These are phyloP conservation scores for Globisporangium middletonii DNA, from an alignment of 352 stramenopile species.

Conservation along the genomic window DNA sequence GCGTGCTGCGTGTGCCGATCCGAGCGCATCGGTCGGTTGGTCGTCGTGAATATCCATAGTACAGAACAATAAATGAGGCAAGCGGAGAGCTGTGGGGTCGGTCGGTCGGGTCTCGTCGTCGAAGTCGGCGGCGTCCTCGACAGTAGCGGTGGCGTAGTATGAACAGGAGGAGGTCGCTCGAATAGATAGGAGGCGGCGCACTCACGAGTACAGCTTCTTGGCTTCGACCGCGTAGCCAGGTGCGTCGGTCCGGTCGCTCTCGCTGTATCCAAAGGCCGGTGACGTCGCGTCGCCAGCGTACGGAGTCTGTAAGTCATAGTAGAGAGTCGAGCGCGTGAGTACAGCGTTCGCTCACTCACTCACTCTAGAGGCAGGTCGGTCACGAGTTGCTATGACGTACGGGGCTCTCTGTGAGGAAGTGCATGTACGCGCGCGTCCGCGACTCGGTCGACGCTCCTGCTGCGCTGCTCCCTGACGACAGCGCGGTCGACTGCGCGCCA, in stretches of 20 bases:
- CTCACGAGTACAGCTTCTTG: constrained; percentile 73
- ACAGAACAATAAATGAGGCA: no score
- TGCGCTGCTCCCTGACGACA: neutral
- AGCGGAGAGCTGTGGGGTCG: no score
- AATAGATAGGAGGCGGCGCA: constrained; percentile 25
- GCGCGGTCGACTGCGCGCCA: neutral
- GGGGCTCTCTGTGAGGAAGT: constrained; percentile 62
- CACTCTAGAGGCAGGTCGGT: neutral
- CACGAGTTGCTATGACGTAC: constrained; percentile 17
- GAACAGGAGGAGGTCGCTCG: neutral
- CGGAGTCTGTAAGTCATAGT: constrained; percentile 3
- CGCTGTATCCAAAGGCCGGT: constrained; percentile 30
- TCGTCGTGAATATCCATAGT: no score
- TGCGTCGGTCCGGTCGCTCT: constrained; percentile 22
- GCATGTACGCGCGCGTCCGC: constrained; percentile 68
- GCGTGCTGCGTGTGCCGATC: no score
- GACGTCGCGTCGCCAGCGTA: constrained; percentile 15
- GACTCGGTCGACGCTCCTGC: constrained; percentile 17
- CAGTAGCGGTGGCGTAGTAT: neutral
- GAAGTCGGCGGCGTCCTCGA: no score
- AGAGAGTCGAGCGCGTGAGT: neutral
- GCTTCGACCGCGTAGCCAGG: constrained; percentile 62
- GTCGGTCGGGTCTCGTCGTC: no score
- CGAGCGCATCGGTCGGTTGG: no score
- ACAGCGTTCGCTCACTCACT: neutral